Evolutionary conservation across 2,329 filamentous ascomycete species (phyloP).

Genomic region (Emergomyces orientalis): DNA sequence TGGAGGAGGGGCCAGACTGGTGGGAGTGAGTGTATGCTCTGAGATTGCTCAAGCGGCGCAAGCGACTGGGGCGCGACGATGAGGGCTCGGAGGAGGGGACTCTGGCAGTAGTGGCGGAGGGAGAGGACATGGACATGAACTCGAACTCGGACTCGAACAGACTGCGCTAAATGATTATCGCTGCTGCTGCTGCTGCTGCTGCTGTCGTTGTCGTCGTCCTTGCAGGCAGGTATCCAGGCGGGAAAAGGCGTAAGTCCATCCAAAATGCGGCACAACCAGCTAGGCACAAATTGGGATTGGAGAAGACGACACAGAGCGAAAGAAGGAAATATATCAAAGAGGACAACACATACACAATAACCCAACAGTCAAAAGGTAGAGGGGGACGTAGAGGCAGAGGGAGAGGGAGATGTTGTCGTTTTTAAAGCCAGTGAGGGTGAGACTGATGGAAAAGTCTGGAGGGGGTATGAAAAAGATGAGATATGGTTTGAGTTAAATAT

Average conservation of each 20-base stretch:
- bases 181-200: not conserved
- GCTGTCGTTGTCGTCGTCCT: not conserved
- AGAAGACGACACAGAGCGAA: not conserved
- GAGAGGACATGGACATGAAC: constrained; percentile 5
- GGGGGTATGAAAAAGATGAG: too few species aligned
- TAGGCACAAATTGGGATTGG: too few species aligned
- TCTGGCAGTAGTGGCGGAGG: not conserved
- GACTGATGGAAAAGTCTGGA: not conserved
- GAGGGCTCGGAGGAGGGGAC: constrained; percentile 6
- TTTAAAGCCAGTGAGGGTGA: not conserved
- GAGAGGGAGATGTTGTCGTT: too few species aligned
- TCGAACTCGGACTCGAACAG: not conserved
- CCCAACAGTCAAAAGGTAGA: not conserved
- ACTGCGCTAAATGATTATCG: not conserved
- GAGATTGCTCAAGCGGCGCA: constrained; percentile 35
- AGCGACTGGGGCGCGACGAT: constrained; percentile 25
- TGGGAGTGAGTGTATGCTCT: constrained; percentile 31
- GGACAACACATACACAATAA: not conserved
- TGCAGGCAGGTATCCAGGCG: not conserved
- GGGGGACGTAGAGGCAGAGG: too few species aligned
- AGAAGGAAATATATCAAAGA: not conserved
- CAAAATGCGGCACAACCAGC: not conserved
- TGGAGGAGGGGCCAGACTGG: constrained; percentile 19
- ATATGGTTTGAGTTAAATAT: too few species aligned
- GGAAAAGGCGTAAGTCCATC: not conserved